Conservation (phyloP, 116 monocot genomes). For the Trichopus zeylanicus region DNA sequence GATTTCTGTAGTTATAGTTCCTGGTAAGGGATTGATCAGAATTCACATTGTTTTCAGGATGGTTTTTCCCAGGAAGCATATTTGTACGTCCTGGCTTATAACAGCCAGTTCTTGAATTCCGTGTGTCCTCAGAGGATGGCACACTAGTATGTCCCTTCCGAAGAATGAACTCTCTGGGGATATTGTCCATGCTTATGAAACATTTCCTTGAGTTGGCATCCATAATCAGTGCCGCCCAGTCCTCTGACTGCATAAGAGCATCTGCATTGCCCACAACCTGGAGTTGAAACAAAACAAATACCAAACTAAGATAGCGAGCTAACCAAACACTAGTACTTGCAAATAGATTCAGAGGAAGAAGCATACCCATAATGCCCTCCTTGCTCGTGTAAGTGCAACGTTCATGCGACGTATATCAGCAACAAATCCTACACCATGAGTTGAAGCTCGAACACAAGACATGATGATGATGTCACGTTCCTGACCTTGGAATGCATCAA, state of each 20-base stretch:
- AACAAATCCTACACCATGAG: conserved; percentile 95
- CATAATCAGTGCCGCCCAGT: conserved; percentile 73
- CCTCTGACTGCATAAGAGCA: conserved; percentile 81
- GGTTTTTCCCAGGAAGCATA: too few species aligned
- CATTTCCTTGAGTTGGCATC: conserved; percentile 83
- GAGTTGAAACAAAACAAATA: too few species aligned
- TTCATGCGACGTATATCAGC: conserved; percentile 96
- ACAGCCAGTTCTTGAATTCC: too few species aligned
- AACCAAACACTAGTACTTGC: too few species aligned
- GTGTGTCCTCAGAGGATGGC: too few species aligned
- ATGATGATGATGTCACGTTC: conserved; percentile 96
- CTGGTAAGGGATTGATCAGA: too few species aligned
- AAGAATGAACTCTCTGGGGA: conserved; percentile 73
- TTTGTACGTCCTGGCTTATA: too few species aligned
- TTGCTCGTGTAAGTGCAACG: conserved; percentile 93
- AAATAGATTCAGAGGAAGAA: conserved; percentile 1
- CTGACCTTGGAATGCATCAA: conserved; percentile 98
- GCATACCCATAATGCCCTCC: conserved; percentile 92
- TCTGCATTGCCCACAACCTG: conserved; percentile 92
- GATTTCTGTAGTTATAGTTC: too few species aligned
- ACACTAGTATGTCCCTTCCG: too few species aligned
- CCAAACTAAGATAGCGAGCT: conserved; percentile 1
- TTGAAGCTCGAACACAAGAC: conserved; percentile 96
- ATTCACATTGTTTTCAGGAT: too few species aligned
- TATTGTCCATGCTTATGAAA: conserved; percentile 56